Evolutionary conservation across 1,139 yeast species (phyloP).

Genomic region (Pichia cactophila): DNA sequence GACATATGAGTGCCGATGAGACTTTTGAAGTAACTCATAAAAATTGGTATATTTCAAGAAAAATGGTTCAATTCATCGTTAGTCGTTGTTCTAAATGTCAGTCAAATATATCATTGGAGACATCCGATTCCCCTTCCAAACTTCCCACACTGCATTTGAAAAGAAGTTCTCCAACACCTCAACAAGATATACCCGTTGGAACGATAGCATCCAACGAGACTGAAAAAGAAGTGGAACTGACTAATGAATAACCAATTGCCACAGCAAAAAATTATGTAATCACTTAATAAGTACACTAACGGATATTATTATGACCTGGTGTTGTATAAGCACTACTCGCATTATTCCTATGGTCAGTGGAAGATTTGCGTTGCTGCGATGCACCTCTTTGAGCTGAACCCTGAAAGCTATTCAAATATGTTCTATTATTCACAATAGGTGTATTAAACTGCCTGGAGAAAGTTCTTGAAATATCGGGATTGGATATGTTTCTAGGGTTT

Average conservation of each 20-base stretch:
- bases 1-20: slow-evolving; percentile 15
- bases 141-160: background rate
- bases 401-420: slow-evolving; percentile 12
- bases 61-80: slow-evolving; percentile 20
- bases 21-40: slow-evolving; percentile 24
- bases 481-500: slow-evolving; percentile 3
- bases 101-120: background rate
- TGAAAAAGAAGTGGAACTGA: background rate
- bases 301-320: slow-evolving; percentile 19
- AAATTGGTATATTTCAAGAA: slow-evolving; percentile 26
- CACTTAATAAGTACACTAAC: slow-evolving; percentile 9
- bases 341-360: slow-evolving; percentile 8
- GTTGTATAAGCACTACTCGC: slow-evolving; percentile 11
- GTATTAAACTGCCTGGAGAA: slow-evolving; percentile 17
- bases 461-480: slow-evolving; percentile 7
- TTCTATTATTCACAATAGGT: slow-evolving; percentile 20
- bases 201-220: background rate
- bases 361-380: slow-evolving; percentile 13
- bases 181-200: background rate
- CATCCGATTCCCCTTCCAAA: background rate
- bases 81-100: slow-evolving; percentile 12
- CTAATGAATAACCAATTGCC: too few relatives aligned
- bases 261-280: slow-evolving; percentile 3
- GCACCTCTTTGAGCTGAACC: slow-evolving; percentile 6
- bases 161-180: background rate